Conservation (phyloP, 2,329 filamentous ascomycete species). For the Colletotrichum chlorophyti region DNA sequence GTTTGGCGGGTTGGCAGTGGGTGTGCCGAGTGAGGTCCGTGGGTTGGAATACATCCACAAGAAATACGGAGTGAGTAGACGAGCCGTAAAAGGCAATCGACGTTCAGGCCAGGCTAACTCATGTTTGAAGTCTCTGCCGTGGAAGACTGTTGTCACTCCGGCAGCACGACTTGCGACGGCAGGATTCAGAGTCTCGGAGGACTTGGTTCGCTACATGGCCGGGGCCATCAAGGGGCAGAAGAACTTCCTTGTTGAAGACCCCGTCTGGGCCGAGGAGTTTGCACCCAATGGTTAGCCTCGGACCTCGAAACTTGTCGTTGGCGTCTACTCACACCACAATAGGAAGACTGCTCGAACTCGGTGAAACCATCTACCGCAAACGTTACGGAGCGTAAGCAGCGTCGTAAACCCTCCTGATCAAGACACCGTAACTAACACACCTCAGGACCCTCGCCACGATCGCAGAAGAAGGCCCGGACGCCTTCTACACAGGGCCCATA, state of each 20-base stretch:
- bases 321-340: neutral
- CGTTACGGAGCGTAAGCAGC: slow-evolving; percentile 70
- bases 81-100: neutral
- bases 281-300: slow-evolving; percentile 70
- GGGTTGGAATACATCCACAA: slow-evolving; percentile 81
- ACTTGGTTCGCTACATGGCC: slow-evolving; percentile 78
- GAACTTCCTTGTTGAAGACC: slow-evolving; percentile 77
- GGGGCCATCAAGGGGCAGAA: slow-evolving; percentile 44
- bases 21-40: slow-evolving; percentile 76
- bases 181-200: slow-evolving; percentile 76
- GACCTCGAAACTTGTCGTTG: neutral
- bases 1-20: slow-evolving; percentile 74
- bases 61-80: slow-evolving; percentile 65
- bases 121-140: slow-evolving; percentile 59
- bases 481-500: slow-evolving; percentile 78
- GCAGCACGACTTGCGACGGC: slow-evolving; percentile 76
- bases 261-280: slow-evolving; percentile 86
- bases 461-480: slow-evolving; percentile 73
- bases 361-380: slow-evolving; percentile 80
- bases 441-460: slow-evolving; percentile 74
- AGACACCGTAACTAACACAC: neutral
- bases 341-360: slow-evolving; percentile 71
- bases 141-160: slow-evolving; percentile 75
- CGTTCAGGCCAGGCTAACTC: neutral
- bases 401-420: neutral